These are phyloP conservation scores for Dendryphion nanum DNA, from an alignment of 2,329 filamentous ascomycete species.

Conservation along the genomic window DNA sequence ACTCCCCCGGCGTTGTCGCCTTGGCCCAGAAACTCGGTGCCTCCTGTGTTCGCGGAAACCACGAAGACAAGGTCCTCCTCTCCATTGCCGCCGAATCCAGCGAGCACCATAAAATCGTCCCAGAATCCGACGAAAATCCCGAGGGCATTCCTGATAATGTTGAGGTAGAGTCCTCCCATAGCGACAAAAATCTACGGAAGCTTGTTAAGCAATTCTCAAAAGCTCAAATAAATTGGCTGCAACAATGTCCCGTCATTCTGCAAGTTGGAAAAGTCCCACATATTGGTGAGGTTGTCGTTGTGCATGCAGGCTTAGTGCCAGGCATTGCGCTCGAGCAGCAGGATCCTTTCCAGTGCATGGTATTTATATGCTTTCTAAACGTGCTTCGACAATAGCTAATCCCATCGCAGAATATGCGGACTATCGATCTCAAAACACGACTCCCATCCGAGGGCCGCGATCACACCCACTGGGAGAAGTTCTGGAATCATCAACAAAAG, in stretches of 20 bases:
- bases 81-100: conserved; percentile 52
- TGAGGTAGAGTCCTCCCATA: conserved; percentile 30
- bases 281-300: conserved; percentile 67
- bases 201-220: conserved; percentile 57
- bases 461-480: conserved; percentile 67
- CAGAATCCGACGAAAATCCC: conserved; percentile 31
- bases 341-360: conserved; percentile 81
- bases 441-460: conserved; percentile 52
- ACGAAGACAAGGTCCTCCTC: conserved; percentile 83
- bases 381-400: no score
- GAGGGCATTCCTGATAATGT: conserved; percentile 25
- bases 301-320: conserved; percentile 83
- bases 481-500: conserved; percentile 49
- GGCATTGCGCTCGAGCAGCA: conserved; percentile 67
- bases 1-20: conserved; percentile 74
- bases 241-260: conserved; percentile 74
- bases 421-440: conserved; percentile 63
- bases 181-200: conserved; percentile 45
- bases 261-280: conserved; percentile 62
- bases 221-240: conserved; percentile 68
- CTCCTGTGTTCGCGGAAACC: conserved; percentile 84
- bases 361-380: no score
- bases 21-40: conserved; percentile 72
- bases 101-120: conserved; percentile 17
- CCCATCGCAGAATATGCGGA: conserved; percentile 95